Base-by-base conservation (phyloP, 495 filamentous ascomycete genomes). In the Trichoderma virens region DNA sequence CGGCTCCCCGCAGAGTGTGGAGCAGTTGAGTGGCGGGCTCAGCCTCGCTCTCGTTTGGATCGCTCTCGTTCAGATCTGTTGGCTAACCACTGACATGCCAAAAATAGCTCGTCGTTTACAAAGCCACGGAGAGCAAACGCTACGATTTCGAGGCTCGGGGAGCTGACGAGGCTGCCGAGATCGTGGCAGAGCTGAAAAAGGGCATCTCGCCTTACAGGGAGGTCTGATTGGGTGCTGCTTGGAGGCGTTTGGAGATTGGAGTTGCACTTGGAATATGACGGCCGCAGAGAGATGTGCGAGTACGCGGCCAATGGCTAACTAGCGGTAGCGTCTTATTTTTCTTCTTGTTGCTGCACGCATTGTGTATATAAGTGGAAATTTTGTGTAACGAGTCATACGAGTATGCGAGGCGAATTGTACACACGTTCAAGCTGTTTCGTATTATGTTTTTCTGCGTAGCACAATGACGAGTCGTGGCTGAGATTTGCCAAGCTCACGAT, bases 111-210 rank as follows among this genome's bases (percentile, higher is more conserved):
- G 81, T 93, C 59, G 88, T 96, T 32, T 89, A 88, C 64, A 87
- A 88, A 66, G 90, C 87, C 45, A 88, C 89, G 23, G 93, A 96
- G 73, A 90, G 86, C 69, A 98, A 98, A 79, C 79, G 92, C 67
- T 98, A 98, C 77, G 94, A 98, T 71, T 98, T 98, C 78, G 93
- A 98, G 74, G 90, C 93, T 16, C 85, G 82, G 66, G 92, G 82
- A 69, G 78, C 81, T 1, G 83, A 85, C 32, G 91, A 95, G 71
- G 93, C 93, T n/a, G 80, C 83, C 30, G 91, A 94, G 72, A 91
- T 98, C 72, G 93, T 97, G 43, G 83, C 80, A 61, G 94, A 96
- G 77, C 89, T 97, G 65, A 92, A 85, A 75, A 88, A 84, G 72
- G 88, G 85, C 38, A 83, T 87, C 23, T 79, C 81, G 8, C 83